Base-by-base conservation (phyloP, 2,329 filamentous ascomycete genomes). In the Fusarium bulbicola region DNA sequence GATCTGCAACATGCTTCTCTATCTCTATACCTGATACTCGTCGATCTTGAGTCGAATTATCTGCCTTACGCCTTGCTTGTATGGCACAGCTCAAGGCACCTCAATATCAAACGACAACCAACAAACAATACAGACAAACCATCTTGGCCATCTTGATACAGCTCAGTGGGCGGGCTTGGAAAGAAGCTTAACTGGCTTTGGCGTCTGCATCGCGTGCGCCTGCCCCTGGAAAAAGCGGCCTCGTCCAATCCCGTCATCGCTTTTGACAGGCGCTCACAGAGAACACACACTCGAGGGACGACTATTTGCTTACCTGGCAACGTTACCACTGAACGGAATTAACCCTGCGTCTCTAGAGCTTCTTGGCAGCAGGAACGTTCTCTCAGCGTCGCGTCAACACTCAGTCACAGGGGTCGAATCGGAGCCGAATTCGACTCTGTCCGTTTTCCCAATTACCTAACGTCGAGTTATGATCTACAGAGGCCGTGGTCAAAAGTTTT, bases 121-220 rank as follows among this genome's bases (percentile, higher is more conserved):
- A 37, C 36, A 42, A 54, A 42, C 26, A 28, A 40, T 34, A 43
- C 20, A 37, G 39, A 43, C 26, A 66, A 50, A n/a, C n/a, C 57
- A 57, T 58, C 46, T 58, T 57, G 59, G 43, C 47, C 45, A n/a
- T 66, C 39, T 34, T 34, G 21, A 62, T 40, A 49, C 16, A 32
- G 50, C 34, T 24, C 26, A 45, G 34, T 47, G 66, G 45, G 61
- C 50, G 49, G 66, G 50, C 63, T 63, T 52, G 61, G 47, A 68
- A 77, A 76, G 75, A 77, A 77, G 75, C 75, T 77, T 77, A 77
- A 77, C 69, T 73, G 43, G 66, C 73, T 75, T 53, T 77, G 75
- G 73, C 73, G 66, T 71, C 60, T 67, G 52, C 59, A 72, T 74
- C 74, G 70, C 75, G 71, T 72, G 64, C 68, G 43, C 47, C 62